A percentile compares a stretch with the other conserved stretches of the same genome.
Conservation (phyloP, 345 rosid species). For the rapeseed (Brassica napus) region Da-Ae NC_063451.1:1282001-1282500, state of each 20-base stretch:
- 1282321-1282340: slow-evolving; percentile 56
- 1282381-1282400: slow-evolving; percentile 22
- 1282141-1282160: slow-evolving; percentile 88
- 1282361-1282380: slow-evolving; percentile 11
- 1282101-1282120: slow-evolving; percentile 46
- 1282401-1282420: slow-evolving; percentile 62
- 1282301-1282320: slow-evolving; percentile 53
- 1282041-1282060: slow-evolving; percentile 36
- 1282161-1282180: background rate
- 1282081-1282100: slow-evolving; percentile 45
- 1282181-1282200: slow-evolving; percentile 12
- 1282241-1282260: slow-evolving; percentile 29
- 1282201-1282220: slow-evolving; percentile 2
- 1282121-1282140: slow-evolving; percentile 58
- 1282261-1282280: slow-evolving; percentile 90
- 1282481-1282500: slow-evolving; percentile 43
- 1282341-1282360: slow-evolving; percentile 12
- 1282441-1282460: slow-evolving; percentile 66
- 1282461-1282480: slow-evolving; percentile 51
- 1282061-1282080: slow-evolving; percentile 32
- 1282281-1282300: slow-evolving; percentile 73
- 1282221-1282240: background rate
- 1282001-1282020: slow-evolving; percentile 39
- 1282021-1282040: slow-evolving; percentile 37
- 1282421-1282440: slow-evolving; percentile 71